phyloP scores from a whole-genome alignment of 148 eudicot species.

The Beta vulgaris region DNA sequence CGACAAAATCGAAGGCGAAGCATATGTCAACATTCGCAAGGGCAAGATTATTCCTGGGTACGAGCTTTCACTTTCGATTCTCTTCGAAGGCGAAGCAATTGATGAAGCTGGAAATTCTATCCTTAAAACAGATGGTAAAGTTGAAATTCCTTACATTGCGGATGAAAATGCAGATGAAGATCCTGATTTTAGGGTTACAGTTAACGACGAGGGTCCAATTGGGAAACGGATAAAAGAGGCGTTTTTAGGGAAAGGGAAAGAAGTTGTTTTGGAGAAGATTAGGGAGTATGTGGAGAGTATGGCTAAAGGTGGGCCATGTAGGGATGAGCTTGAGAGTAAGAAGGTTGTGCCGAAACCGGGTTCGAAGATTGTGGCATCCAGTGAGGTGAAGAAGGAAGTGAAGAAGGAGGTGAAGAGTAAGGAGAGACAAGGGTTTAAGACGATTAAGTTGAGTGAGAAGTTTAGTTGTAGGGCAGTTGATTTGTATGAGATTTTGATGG shows the following conservation, averaged over 20 bases:
- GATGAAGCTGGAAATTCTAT: slow-evolving; percentile 40
- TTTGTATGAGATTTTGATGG: slow-evolving; percentile 90
- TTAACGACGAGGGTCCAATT: slow-evolving; percentile 56
- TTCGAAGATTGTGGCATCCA: not conserved
- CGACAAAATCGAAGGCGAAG: slow-evolving; percentile 67
- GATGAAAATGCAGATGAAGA: slow-evolving; percentile 87
- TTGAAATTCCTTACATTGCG: slow-evolving; percentile 72
- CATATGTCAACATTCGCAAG: slow-evolving; percentile 85
- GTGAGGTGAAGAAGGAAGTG: slow-evolving; percentile 35
- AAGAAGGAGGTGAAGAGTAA: slow-evolving; percentile 35
- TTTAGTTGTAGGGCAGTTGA: slow-evolving; percentile 75
- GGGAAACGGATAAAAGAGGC: slow-evolving; percentile 66
- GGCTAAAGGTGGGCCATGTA: slow-evolving; percentile 88
- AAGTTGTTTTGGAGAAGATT: slow-evolving; percentile 52
- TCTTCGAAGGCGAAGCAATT: slow-evolving; percentile 66
- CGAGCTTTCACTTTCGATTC: slow-evolving; percentile 49
- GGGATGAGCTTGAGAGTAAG: slow-evolving; percentile 70
- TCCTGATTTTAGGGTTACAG: slow-evolving; percentile 54
- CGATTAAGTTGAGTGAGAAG: slow-evolving; percentile 75
- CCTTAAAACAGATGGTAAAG: slow-evolving; percentile 38
- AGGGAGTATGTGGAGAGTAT: slow-evolving; percentile 70
- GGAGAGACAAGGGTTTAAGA: slow-evolving; percentile 79
- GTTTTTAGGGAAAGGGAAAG: slow-evolving; percentile 54
- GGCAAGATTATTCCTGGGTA: slow-evolving; percentile 94
- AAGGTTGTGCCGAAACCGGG: slow-evolving; percentile 37